phyloP scores from a whole-genome alignment of 1,139 yeast species.

The Diutina rugosa region DNA sequence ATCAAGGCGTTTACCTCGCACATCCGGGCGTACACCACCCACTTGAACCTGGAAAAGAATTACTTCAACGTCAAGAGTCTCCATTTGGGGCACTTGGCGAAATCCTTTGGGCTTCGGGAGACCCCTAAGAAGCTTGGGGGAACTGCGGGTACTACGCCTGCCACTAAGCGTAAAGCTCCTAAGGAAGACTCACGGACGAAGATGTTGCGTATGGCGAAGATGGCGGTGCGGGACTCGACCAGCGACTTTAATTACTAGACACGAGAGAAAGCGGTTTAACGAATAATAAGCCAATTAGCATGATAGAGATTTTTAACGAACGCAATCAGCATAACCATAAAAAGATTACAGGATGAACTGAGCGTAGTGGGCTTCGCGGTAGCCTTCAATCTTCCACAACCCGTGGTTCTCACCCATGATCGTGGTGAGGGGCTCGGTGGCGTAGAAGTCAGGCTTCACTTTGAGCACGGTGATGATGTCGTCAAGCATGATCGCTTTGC shows the following conservation, averaged over 20 bases:
- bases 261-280: background rate
- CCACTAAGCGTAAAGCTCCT: slow-evolving; percentile 8
- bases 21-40: slow-evolving; percentile 94
- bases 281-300: background rate
- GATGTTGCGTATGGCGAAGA: slow-evolving; percentile 67
- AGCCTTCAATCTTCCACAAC: slow-evolving; percentile 36
- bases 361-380: background rate
- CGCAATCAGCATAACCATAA: too few species aligned
- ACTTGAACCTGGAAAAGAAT: slow-evolving; percentile 63
- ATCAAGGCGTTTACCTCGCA: slow-evolving; percentile 77
- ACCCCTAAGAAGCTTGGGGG: slow-evolving; percentile 69
- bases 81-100: slow-evolving; percentile 93
- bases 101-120: slow-evolving; percentile 87
- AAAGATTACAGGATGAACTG: background rate
- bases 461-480: slow-evolving; percentile 66
- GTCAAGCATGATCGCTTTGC: slow-evolving; percentile 73
- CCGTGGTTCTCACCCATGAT: slow-evolving; percentile 65
- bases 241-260: slow-evolving; percentile 60
- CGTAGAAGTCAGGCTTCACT: slow-evolving; percentile 33
- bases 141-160: slow-evolving; percentile 10
- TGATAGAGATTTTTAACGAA: background rate
- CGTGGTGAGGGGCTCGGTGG: slow-evolving; percentile 33
- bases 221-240: slow-evolving; percentile 47
- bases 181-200: slow-evolving; percentile 55
- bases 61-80: slow-evolving; percentile 68